These are phyloP conservation scores for Capsicum baccatum DNA, from an alignment of 257 asterid species.

Conservation along the genomic window DNA sequence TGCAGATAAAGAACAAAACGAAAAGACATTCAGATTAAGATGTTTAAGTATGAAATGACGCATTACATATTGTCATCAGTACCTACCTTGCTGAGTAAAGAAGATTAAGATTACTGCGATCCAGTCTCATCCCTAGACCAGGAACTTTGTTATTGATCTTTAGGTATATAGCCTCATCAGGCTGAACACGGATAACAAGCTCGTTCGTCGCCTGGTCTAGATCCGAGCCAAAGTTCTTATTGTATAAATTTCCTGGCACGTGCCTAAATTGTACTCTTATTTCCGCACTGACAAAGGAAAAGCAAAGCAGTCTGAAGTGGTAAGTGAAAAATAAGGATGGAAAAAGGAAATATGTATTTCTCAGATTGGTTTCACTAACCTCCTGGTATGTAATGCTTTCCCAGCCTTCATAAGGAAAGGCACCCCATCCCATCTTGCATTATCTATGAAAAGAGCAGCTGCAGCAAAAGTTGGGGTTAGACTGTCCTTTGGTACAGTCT, in stretches of 20 bases:
- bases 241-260: constrained; percentile 92
- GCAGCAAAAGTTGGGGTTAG: constrained; percentile 97
- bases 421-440: constrained; percentile 97
- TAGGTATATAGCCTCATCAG: constrained; percentile 88
- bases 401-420: constrained; percentile 99
- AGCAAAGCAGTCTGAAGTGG: constrained; percentile 12
- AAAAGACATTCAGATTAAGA: not conserved
- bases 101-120: constrained; percentile 89
- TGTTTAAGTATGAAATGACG: not conserved
- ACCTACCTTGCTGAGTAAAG: constrained; percentile 98
- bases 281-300: constrained; percentile 63
- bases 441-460: constrained; percentile 92
- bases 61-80: constrained; percentile 18
- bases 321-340: not conserved
- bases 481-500: constrained; percentile 89
- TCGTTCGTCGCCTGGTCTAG: constrained; percentile 92
- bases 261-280: constrained; percentile 95
- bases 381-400: constrained; percentile 81
- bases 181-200: constrained; percentile 98
- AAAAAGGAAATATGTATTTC: not conserved
- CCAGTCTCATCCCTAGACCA: constrained; percentile 91
- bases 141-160: constrained; percentile 96
- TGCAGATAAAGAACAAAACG: constrained; percentile 29
- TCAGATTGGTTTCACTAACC: constrained; percentile 44
- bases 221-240: constrained; percentile 66